Evolutionary conservation across 148 eudicot species (phyloP), one percentile per base, ranked within the genome.

Genomic region (Cornus kousa): DNA sequence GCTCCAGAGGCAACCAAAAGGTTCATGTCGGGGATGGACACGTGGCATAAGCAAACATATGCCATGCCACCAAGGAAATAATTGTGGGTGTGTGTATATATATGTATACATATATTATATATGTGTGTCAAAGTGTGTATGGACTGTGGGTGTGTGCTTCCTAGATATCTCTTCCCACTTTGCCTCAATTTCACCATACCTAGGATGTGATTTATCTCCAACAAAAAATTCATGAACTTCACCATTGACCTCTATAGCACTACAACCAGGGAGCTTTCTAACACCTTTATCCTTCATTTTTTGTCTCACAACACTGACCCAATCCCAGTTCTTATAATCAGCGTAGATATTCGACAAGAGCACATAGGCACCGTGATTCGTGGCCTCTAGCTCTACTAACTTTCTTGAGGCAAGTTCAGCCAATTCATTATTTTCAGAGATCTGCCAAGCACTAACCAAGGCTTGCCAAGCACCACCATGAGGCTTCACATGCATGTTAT

Each of bases 21-120:
- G 82, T 79, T 86, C 90, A 84, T 82, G 68, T 82, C 77, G 74
- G 84, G 77, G 82, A 84, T 73, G 69, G 81, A 80, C 75, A 77
- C 78, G 68, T 79, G 76, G 76, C 82, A 68, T n/a, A 68, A 72
- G 69, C 68, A 83, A 71, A 39, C 60, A 64, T 83, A 75, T 70
- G 76, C 71, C 83, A 83, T 40, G 53, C 84, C 80, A 83, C 81
- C 78, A 73, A 20, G 19, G 23, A 62, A 62, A 28, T 28, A 28
- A 57, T 17, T 4, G 8, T 62, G 66, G 66, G 66, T 53, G 17
- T 53, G 17, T 14, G 59, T 70, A 73, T 13, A 50, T 75, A 32
- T 74, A 53, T 53, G 7, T 53, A 53, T 53, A 53, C 7, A 53
- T 53, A 12, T 53, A 53, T 53, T 57, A 57, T 17, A 12, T 57